These are phyloP conservation scores for Xylariales sp. DNA, from an alignment of 2,329 filamentous ascomycete species.

Conservation along the genomic window DNA sequence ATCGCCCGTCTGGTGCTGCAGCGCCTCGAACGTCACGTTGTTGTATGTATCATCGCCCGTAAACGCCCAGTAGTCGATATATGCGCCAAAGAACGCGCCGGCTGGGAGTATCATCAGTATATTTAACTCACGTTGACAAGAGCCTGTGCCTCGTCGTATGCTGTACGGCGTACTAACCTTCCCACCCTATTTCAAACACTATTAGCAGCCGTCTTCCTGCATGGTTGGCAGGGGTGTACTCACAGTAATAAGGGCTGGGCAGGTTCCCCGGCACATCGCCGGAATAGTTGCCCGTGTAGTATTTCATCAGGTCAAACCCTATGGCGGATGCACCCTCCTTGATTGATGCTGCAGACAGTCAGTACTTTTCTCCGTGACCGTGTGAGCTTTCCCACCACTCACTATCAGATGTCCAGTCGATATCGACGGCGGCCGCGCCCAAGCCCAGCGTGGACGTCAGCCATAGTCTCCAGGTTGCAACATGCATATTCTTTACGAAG, in stretches of 20 bases:
- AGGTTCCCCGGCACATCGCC: constrained; percentile 55
- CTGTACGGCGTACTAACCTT: no score
- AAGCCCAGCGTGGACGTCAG: no score
- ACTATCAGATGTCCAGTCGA: constrained; percentile 2
- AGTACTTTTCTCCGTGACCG: neutral
- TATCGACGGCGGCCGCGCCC: constrained; percentile 3
- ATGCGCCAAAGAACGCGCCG: constrained; percentile 64
- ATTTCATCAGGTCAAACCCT: constrained; percentile 42
- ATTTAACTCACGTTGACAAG: no score
- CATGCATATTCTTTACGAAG: no score
- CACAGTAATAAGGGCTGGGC: constrained; percentile 61
- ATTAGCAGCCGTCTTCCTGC: constrained; percentile 15
- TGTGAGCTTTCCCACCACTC: neutral
- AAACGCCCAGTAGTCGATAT: constrained; percentile 69
- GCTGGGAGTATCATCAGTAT: no score
- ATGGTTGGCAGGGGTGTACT: no score
- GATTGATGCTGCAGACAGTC: constrained; percentile 8
- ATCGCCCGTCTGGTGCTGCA: constrained; percentile 58
- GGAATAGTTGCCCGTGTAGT: constrained; percentile 38
- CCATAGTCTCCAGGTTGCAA: no score
- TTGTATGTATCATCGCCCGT: constrained; percentile 68
- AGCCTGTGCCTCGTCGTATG: no score
- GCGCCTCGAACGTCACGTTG: constrained; percentile 49
- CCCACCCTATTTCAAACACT: constrained; percentile 52
- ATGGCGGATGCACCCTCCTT: constrained; percentile 37